A percentile compares a stretch with the other conserved stretches of the same genome.
These are phyloP conservation scores for Phytopythium helicoides DNA, from an alignment of 352 stramenopile species.

Conservation along the genomic window DNA sequence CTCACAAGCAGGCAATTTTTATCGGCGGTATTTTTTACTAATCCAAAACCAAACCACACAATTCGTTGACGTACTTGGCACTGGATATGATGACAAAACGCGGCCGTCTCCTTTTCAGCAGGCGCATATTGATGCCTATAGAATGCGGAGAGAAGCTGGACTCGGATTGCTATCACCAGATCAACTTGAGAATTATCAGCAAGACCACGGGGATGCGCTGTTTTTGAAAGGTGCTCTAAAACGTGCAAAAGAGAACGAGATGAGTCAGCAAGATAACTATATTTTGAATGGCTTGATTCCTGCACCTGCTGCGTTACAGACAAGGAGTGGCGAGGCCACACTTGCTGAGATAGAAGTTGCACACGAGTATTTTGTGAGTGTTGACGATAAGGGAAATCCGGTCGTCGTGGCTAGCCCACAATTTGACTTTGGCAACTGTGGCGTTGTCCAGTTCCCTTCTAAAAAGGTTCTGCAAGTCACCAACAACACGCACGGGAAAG, in stretches of 20 bases:
- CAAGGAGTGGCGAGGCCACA: conserved; percentile 80
- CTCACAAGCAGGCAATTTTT: conserved; percentile 87
- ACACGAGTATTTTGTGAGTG: conserved; percentile 82
- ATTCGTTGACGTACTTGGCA: conserved; percentile 89
- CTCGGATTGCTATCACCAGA: conserved; percentile 77
- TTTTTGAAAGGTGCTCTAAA: conserved; percentile 60
- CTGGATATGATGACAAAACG: conserved; percentile 85
- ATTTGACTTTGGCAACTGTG: conserved; percentile 81
- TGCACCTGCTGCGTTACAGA: conserved; percentile 49
- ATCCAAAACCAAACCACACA: conserved; percentile 83
- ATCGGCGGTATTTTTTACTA: conserved; percentile 84
- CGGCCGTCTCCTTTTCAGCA: conserved; percentile 90
- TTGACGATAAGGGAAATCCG: conserved; percentile 54
- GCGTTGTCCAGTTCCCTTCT: conserved; percentile 48
- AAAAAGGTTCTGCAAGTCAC: conserved; percentile 78
- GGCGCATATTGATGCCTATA: conserved; percentile 88
- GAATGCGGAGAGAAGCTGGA: conserved; percentile 42
- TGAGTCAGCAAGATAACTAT: conserved; percentile 3
- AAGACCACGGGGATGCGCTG: conserved; percentile 62
- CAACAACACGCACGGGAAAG: conserved; percentile 88
- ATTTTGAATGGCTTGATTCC: conserved; percentile 9
- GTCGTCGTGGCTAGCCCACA: conserved; percentile 40
- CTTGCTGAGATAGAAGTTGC: conserved; percentile 69
- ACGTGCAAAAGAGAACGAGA: conserved; percentile 19
- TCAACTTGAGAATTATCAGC: conserved; percentile 73